phyloP scores from a whole-genome alignment of 768 basidiomycete species.

The Strobilomyces confusus region DNA sequence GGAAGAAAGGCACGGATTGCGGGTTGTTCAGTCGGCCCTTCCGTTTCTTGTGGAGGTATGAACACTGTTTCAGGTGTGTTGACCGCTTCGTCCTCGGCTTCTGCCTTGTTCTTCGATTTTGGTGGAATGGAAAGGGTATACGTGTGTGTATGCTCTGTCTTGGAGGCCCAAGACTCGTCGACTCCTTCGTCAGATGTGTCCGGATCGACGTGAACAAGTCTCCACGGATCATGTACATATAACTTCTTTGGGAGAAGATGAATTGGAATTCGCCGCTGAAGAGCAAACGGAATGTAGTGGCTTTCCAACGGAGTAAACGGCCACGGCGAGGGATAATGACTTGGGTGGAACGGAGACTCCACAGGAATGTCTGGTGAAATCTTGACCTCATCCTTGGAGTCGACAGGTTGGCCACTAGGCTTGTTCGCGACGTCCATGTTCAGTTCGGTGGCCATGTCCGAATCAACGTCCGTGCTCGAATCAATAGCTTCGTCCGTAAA shows the following conservation, averaged over 20 bases:
- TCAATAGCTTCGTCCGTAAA: background rate
- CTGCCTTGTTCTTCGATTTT: constrained; percentile 3
- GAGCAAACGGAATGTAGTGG: constrained; percentile 18
- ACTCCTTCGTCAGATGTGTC: background rate
- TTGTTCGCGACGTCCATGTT: background rate
- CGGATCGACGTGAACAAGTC: constrained; percentile 17
- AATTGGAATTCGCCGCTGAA: constrained; percentile 31
- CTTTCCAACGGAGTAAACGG: constrained; percentile 36
- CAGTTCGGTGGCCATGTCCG: background rate
- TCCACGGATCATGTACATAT: constrained; percentile 41
- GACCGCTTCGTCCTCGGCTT: constrained; percentile 3
- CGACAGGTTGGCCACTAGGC: background rate
- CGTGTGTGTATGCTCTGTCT: constrained; percentile 21
- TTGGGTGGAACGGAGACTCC: constrained; percentile 27
- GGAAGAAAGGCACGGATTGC: constrained; percentile 27
- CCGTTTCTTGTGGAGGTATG: constrained; percentile 19
- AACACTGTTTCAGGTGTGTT: constrained; percentile 5
- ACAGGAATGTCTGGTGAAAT: background rate
- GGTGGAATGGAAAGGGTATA: constrained; percentile 28
- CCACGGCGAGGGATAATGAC: constrained; percentile 39
- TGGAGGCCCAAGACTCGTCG: constrained; percentile 24
- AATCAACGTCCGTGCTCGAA: background rate
- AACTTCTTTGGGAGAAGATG: constrained; percentile 39
- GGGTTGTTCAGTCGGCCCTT: constrained; percentile 24
- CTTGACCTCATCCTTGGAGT: background rate